These are phyloP conservation scores for Penicillium thymicola DNA, from an alignment of 2,329 filamentous ascomycete species.

Conservation along the genomic window DNA sequence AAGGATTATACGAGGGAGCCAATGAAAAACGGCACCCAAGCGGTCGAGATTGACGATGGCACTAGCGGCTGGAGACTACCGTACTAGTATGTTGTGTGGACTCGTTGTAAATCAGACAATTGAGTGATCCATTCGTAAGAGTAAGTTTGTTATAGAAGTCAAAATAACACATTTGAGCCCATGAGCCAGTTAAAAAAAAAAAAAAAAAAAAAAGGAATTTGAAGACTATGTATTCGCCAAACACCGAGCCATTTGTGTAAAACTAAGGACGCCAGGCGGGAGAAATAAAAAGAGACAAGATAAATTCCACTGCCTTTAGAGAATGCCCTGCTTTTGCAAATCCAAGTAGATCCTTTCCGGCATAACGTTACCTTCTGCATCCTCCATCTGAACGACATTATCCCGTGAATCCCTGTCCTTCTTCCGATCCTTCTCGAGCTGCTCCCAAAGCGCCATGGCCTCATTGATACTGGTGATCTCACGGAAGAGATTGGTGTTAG, in stretches of 20 bases:
- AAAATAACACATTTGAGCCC: background rate
- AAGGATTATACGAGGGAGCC: background rate
- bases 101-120: background rate
- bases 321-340: constrained; percentile 83
- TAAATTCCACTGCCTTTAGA: constrained; percentile 47
- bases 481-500: constrained; percentile 80
- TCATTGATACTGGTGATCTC: constrained; percentile 94
- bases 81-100: background rate
- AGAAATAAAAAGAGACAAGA: background rate
- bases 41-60: background rate
- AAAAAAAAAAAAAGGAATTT: background rate
- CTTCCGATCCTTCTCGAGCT: constrained; percentile 83
- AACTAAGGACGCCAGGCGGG: constrained; percentile 1
- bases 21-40: background rate
- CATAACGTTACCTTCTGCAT: constrained; percentile 97
- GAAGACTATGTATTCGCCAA: constrained; percentile 20
- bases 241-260: constrained; percentile 32
- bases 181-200: background rate
- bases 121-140: background rate
- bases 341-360: constrained; percentile 97
- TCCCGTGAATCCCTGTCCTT: constrained; percentile 72
- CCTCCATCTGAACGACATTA: constrained; percentile 96
- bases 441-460: constrained; percentile 84
- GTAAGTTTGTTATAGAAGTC: background rate
- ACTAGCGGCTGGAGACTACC: background rate